Conservation (phyloP, 208 protist genomes). For the Leishmania braziliensis region DNA sequence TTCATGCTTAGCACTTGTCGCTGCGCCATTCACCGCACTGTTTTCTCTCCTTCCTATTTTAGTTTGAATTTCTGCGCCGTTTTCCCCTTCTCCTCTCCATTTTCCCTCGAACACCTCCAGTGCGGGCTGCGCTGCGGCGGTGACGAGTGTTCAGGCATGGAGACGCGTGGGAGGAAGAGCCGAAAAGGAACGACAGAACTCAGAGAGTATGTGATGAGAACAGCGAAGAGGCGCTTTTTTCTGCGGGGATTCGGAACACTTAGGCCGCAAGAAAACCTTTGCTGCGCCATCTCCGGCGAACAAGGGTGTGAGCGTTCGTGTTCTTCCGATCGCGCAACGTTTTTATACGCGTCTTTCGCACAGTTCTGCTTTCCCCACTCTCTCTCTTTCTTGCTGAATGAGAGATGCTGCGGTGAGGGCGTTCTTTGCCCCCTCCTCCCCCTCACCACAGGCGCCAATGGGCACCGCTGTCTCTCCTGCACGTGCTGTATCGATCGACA, state of each 20-base stretch:
- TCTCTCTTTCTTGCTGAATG: not conserved
- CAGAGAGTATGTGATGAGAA: not conserved
- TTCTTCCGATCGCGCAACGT: not conserved
- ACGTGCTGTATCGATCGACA: not conserved
- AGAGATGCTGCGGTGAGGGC: not conserved
- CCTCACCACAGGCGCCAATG: not conserved
- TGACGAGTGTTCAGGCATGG: not conserved
- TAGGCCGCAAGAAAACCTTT: not conserved
- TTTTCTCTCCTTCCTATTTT: slow-evolving; percentile 3
- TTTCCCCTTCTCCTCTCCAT: not conserved
- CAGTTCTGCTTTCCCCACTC: not conserved
- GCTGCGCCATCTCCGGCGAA: not conserved
- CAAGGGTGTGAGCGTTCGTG: not conserved
- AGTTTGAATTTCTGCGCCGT: not conserved
- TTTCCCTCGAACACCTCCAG: not conserved
- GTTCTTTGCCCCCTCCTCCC: not conserved
- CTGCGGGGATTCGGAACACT: not conserved
- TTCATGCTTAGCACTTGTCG: not conserved
- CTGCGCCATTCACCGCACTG: not conserved
- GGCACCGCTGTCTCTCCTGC: not conserved
- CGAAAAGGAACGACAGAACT: not conserved
- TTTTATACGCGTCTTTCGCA: not conserved
- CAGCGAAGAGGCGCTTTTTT: not conserved
- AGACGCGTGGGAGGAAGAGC: not conserved
- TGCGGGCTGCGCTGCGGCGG: not conserved